Conservation (phyloP, 139 green algal genomes). For the Chlamydomonas sp. region DNA sequence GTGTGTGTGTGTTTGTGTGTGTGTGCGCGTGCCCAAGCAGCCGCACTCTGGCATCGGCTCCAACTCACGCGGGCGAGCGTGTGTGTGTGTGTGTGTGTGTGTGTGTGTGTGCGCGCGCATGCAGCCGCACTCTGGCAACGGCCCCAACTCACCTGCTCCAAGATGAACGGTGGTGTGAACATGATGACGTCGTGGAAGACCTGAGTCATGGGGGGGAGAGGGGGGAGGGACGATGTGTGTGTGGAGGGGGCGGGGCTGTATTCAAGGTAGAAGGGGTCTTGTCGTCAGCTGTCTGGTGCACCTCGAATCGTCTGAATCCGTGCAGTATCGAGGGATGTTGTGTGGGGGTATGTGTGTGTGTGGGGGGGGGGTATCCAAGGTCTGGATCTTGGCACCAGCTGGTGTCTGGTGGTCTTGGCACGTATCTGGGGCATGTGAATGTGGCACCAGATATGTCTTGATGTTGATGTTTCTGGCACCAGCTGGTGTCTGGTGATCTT, state of each 20-base stretch:
- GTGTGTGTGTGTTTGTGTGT: background rate
- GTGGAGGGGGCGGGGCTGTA: background rate
- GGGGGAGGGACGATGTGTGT: background rate
- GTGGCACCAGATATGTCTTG: too few relatives aligned
- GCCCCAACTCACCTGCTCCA: conserved; percentile 49
- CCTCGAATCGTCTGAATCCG: background rate
- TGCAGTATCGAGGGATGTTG: too few relatives aligned
- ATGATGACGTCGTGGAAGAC: conserved; percentile 69
- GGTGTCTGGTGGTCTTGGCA: too few relatives aligned
- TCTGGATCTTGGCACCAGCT: too few relatives aligned
- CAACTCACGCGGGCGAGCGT: conserved; percentile 19
- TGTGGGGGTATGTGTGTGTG: too few relatives aligned
- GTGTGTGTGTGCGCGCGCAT: background rate
- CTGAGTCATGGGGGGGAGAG: conserved; percentile 39
- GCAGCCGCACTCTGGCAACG: background rate
- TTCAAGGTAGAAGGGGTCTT: background rate
- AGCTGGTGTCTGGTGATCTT: too few relatives aligned
- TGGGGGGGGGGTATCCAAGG: too few relatives aligned
- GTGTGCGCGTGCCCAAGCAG: background rate
- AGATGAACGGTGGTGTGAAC: conserved; percentile 66
- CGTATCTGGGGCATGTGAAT: too few relatives aligned
- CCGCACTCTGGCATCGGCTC: background rate
- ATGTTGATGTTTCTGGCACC: too few relatives aligned
- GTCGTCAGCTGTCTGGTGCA: background rate
- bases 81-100: too few relatives aligned